Conservation (phyloP, 495 filamentous ascomycete genomes). For the Penicillium longicatenatum region DNA sequence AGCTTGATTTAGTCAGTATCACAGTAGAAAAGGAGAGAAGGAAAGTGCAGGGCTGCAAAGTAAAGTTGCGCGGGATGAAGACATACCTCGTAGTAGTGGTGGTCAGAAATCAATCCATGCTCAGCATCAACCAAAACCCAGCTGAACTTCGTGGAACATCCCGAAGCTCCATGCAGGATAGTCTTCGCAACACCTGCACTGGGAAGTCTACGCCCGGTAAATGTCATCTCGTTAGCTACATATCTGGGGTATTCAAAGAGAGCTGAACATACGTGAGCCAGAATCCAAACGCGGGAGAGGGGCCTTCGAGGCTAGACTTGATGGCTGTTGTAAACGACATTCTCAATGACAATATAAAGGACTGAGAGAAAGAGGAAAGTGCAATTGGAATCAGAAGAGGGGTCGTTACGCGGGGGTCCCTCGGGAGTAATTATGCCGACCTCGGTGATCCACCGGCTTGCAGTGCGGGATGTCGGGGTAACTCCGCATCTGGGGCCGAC, state of each 20-base stretch:
- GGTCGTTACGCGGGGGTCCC: background rate
- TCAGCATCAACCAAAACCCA: slow-evolving; percentile 82
- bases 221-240: background rate
- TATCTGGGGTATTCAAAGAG: background rate
- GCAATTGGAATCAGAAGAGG: slow-evolving; percentile 2
- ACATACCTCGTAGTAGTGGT: slow-evolving; percentile 39
- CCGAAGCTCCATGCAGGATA: slow-evolving; percentile 34
- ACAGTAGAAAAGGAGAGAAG: background rate
- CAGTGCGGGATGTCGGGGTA: slow-evolving; percentile 1
- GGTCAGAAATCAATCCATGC: slow-evolving; percentile 65
- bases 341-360: background rate
- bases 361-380: background rate
- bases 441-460: background rate
- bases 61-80: background rate
- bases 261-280: slow-evolving; percentile 39
- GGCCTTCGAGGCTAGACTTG: slow-evolving; percentile 18
- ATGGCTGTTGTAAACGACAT: slow-evolving; percentile 34
- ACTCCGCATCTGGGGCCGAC: background rate
- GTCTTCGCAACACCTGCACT: slow-evolving; percentile 39
- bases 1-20: slow-evolving; percentile 17
- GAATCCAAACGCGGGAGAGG: slow-evolving; percentile 33
- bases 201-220: slow-evolving; percentile 26
- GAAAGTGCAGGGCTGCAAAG: background rate
- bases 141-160: slow-evolving; percentile 34
- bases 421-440: slow-evolving; percentile 2